Evolutionary conservation across 2,329 filamentous ascomycete genomes (phyloP), one percentile per base, ranked within the genome.

Genomic region (Penicillium decumbens): DNA sequence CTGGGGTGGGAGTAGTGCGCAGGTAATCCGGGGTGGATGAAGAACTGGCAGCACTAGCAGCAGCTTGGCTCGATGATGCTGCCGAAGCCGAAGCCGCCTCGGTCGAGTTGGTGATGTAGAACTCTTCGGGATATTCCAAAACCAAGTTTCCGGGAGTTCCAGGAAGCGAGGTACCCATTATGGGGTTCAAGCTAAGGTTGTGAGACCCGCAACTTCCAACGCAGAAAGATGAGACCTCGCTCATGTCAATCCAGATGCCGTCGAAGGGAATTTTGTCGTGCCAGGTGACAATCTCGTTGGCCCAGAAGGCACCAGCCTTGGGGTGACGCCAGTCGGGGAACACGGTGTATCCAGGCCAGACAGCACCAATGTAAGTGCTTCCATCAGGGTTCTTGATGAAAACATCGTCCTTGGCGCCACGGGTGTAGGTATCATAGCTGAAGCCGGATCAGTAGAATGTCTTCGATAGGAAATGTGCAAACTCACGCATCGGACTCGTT

Each of bases 191-290:
- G 1, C 78, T 79, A 35, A 87, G 65, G 44, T 85, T 84, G 1
- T 75, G 75, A 23, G 78, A 81, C 20, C 88, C 87, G 60, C 87
- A 90, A 56, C 81, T 85, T 3, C 87, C 87, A 7, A 85, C 76
- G 57, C 87, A 90, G 71, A 84, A 83, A 0, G 79, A 82, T 6
- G 78, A 78, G 2, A 79, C 80, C 58, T 84, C 81, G 40, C 67
- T 77, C 80, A 84, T 83, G 50, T 84, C 81, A 49, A 83, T 78
- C 81, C 80, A 83, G 52, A 75, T 68, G 12, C 75, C 77, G 47
- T 79, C 77, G 58, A 76, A 81, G 0, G 74, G 69, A 12, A 82
- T 59, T 25, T 81, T 76, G 35, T 78, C 70, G 62, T 80, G 68
- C 69, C 76, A 82, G 3, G 62, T 65, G 7, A 67, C 64, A 61